Percentiles rank a stretch among this genome's conserved stretches.
Evolutionary conservation across 2,329 filamentous ascomycete species (phyloP).

Genomic region (Botrytis sinoallii): DNA sequence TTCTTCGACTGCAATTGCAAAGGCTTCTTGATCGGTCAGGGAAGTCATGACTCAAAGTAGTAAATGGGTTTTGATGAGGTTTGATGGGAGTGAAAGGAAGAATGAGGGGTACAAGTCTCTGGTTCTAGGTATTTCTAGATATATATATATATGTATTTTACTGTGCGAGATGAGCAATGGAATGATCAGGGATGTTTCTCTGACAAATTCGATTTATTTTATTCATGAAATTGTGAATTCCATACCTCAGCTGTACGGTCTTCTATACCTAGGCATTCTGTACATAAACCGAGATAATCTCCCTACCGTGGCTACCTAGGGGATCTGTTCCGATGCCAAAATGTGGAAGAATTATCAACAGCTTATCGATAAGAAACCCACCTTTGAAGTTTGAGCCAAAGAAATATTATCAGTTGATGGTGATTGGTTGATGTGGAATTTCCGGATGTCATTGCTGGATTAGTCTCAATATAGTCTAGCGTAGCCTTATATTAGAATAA

Average conservation of each 20-base stretch:
- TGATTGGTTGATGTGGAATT: neutral
- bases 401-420: neutral
- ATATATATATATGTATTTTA: neutral
- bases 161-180: neutral
- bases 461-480: neutral
- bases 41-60: neutral
- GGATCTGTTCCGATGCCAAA: neutral
- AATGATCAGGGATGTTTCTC: neutral
- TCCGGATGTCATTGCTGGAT: neutral
- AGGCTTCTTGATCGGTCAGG: slow-evolving; percentile 42
- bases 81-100: neutral
- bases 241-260: neutral
- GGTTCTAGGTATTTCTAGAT: neutral
- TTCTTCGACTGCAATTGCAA: slow-evolving; percentile 48
- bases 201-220: neutral
- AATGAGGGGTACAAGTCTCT: neutral
- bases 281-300: neutral
- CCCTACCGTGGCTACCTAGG: too few relatives aligned
- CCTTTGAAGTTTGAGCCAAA: neutral
- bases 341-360: neutral
- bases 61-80: neutral
- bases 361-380: neutral
- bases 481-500: neutral
- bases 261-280: neutral
- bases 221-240: neutral